A percentile compares a stretch with the other conserved stretches of the same genome.
phyloP scores from a whole-genome alignment of 331 rosid species.

The Saraca asoca region DNA sequence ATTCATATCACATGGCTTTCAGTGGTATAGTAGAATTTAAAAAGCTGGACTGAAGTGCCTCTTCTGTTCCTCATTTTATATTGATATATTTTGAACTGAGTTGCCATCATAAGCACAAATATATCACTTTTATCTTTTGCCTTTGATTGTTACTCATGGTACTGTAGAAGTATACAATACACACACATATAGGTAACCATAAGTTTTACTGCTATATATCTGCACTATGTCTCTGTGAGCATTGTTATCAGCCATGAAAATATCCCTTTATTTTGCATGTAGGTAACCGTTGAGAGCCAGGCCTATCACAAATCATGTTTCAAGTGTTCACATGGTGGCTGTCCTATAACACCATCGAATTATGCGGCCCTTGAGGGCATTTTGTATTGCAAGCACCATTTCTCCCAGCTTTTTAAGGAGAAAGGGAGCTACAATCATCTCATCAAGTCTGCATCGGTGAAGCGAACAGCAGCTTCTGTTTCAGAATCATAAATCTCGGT shows the following conservation, averaged over 20 bases:
- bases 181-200: neutral
- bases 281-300: slow-evolving; percentile 95
- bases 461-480: slow-evolving; percentile 67
- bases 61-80: slow-evolving; percentile 2
- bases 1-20: too few species aligned
- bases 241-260: neutral
- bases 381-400: slow-evolving; percentile 98
- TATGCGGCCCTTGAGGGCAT: slow-evolving; percentile 96
- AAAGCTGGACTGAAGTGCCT: too few species aligned
- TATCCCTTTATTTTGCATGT: slow-evolving; percentile 30
- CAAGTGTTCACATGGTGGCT: slow-evolving; percentile 97
- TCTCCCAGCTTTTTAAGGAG: slow-evolving; percentile 96
- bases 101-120: slow-evolving; percentile 4
- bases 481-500: slow-evolving; percentile 62
- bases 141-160: slow-evolving; percentile 12
- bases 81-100: slow-evolving; percentile 2
- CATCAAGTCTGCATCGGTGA: slow-evolving; percentile 81
- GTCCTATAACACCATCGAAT: slow-evolving; percentile 88
- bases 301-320: slow-evolving; percentile 93
- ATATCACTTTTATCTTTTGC: slow-evolving; percentile 24
- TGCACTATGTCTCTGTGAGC: slow-evolving; percentile 6
- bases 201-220: slow-evolving; percentile 5
- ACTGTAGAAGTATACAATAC: slow-evolving; percentile 20
- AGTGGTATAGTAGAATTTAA: too few species aligned
- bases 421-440: slow-evolving; percentile 96